phyloP scores from a whole-genome alignment of 2,329 filamentous ascomycete species.

The Gnomoniopsis smithogilvyi region DNA sequence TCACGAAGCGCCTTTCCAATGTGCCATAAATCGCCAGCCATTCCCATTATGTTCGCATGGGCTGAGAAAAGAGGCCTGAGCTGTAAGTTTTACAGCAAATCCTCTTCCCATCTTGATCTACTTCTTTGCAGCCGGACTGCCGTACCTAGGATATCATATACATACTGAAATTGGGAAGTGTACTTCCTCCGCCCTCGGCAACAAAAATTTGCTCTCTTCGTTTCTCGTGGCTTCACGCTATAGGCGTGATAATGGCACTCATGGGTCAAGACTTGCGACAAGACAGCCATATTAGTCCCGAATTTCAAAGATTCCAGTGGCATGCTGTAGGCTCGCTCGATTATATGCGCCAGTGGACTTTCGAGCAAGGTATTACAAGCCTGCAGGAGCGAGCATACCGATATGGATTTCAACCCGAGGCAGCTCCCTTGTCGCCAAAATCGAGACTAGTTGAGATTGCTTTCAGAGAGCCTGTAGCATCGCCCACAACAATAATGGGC shows the following conservation, averaged over 20 bases:
- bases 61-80: too few relatives aligned
- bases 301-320: not conserved
- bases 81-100: too few relatives aligned
- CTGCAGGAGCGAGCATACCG: not conserved
- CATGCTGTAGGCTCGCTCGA: not conserved
- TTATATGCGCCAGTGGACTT: slow-evolving; percentile 5
- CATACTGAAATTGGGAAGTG: not conserved
- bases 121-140: not conserved
- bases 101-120: not conserved
- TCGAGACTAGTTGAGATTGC: not conserved
- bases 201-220: not conserved
- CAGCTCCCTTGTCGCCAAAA: not conserved
- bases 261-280: not conserved
- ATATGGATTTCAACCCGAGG: not conserved
- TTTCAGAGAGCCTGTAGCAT: not conserved
- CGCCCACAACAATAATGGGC: not conserved
- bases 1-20: too few relatives aligned
- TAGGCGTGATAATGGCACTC: too few relatives aligned
- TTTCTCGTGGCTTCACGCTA: not conserved
- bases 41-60: too few relatives aligned
- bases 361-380: not conserved
- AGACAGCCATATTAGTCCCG: not conserved
- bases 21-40: too few relatives aligned
- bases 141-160: not conserved
- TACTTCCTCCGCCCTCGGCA: not conserved